phyloP scores from a whole-genome alignment of 257 asterid genomes.

The Rauvolfia tetraphylla region DNA sequence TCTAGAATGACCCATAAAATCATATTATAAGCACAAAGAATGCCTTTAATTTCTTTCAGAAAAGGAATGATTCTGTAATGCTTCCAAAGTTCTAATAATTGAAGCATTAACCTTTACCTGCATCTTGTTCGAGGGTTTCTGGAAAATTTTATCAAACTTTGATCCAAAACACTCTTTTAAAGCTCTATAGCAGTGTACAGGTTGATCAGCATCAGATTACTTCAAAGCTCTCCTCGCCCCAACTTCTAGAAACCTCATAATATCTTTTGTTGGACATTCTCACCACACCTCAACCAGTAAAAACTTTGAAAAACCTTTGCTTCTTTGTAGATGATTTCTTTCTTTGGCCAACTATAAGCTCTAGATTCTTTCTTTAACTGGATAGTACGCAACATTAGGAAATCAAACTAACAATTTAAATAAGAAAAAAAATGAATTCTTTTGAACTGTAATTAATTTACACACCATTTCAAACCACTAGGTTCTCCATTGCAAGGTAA shows the following conservation, averaged over 20 bases:
- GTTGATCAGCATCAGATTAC: slow-evolving; percentile 70
- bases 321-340: slow-evolving; percentile 75
- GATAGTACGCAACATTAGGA: slow-evolving; percentile 66
- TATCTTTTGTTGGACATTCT: slow-evolving; percentile 52
- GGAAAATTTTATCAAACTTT: slow-evolving; percentile 52
- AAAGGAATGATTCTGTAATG: slow-evolving; percentile 18
- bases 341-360: slow-evolving; percentile 87
- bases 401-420: slow-evolving; percentile 35
- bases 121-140: slow-evolving; percentile 53
- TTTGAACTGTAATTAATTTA: slow-evolving; percentile 40
- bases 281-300: slow-evolving; percentile 62
- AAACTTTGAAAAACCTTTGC: slow-evolving; percentile 69
- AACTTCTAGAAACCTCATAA: slow-evolving; percentile 42
- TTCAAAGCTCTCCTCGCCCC: slow-evolving; percentile 54
- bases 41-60: slow-evolving; percentile 1
- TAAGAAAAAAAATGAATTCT: slow-evolving; percentile 27
- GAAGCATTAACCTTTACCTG: slow-evolving; percentile 81
- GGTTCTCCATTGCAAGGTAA: slow-evolving; percentile 18
- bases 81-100: slow-evolving; percentile 36
- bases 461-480: slow-evolving; percentile 35
- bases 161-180: slow-evolving; percentile 61
- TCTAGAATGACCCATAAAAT: not conserved
- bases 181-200: slow-evolving; percentile 59
- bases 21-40: slow-evolving; percentile 10
- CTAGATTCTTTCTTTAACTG: slow-evolving; percentile 87